Conservation (phyloP, 2,329 filamentous ascomycete species). For the Talaromyces sp. region DNA sequence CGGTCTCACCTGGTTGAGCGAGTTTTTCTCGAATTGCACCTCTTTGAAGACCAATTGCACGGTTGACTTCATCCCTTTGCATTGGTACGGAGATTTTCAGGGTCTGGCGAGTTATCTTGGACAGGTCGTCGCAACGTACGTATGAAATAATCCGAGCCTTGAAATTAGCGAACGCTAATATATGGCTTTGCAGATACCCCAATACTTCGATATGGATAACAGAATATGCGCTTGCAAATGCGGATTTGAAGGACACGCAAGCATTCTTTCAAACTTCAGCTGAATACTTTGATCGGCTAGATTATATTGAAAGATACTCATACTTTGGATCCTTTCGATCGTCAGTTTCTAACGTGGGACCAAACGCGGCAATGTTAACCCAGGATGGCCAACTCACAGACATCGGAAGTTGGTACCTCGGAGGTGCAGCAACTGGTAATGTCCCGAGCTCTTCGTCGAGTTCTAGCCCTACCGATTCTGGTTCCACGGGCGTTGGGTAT, state of each 20-base stretch:
- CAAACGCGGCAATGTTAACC: conserved; percentile 15
- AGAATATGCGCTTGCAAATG: conserved; percentile 14
- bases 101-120: conserved; percentile 15
- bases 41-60: conserved; percentile 14
- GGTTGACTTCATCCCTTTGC: conserved; percentile 14
- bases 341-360: conserved; percentile 15
- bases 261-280: conserved; percentile 16
- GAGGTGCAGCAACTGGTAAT: conserved; percentile 16
- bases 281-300: conserved; percentile 18
- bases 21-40: conserved; percentile 16
- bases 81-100: conserved; percentile 17
- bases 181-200: conserved; percentile 5
- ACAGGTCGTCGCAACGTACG: conserved; percentile 14
- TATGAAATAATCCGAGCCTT: background rate
- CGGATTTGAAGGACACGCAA: conserved; percentile 5
- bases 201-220: conserved; percentile 17
- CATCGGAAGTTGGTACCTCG: conserved; percentile 17
- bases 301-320: conserved; percentile 17
- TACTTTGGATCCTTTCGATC: conserved; percentile 16
- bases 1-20: conserved; percentile 13
- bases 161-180: background rate
- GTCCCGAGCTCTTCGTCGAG: conserved; percentile 7
- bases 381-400: conserved; percentile 15
- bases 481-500: background rate
- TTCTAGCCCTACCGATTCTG: background rate